Conservation (phyloP, 2,329 filamentous ascomycete species). For the Amphichorda felina region DNA sequence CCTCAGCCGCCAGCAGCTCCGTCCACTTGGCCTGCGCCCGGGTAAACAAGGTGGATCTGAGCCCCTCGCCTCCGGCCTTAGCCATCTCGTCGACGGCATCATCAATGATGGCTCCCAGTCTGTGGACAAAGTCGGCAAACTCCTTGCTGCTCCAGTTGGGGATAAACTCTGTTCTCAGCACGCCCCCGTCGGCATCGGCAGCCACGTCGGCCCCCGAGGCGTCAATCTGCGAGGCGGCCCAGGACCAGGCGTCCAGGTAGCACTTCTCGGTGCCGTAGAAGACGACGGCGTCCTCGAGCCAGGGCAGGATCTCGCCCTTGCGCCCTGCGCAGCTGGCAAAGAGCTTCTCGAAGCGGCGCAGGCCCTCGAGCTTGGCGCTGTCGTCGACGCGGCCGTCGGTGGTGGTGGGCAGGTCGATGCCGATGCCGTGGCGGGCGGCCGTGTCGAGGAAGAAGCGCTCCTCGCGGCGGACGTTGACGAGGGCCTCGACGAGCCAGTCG, state of each 20-base stretch:
- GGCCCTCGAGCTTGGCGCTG: conserved; percentile 24
- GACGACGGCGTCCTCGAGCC: conserved; percentile 58
- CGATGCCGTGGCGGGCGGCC: conserved; percentile 45
- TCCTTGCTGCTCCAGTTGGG: conserved; percentile 54
- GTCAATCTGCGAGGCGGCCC: conserved; percentile 26
- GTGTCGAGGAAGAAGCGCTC: conserved; percentile 57
- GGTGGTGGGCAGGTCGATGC: conserved; percentile 24
- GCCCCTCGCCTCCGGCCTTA: conserved; percentile 17
- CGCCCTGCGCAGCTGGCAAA: conserved; percentile 35
- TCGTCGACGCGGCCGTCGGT: conserved; percentile 10
- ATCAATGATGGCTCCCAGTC: conserved; percentile 43
- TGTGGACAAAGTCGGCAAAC: conserved; percentile 47
- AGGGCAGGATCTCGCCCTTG: conserved; percentile 21
- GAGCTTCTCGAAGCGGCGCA: conserved; percentile 29
- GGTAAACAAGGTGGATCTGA: conserved; percentile 17
- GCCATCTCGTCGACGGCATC: conserved; percentile 30
- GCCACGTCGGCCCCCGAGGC: conserved; percentile 5
- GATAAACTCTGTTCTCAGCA: conserved; percentile 52
- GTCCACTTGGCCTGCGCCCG: conserved; percentile 31
- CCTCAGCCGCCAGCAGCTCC: conserved; percentile 43
- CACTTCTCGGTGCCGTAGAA: conserved; percentile 66
- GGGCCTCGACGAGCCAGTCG: conserved; percentile 49
- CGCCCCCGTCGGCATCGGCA: conserved; percentile 49
- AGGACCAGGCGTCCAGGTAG: conserved; percentile 49
- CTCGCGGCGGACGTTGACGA: conserved; percentile 56